Base-by-base conservation (phyloP, 23 red algal species). In the Agarophyton chilense region DNA sequence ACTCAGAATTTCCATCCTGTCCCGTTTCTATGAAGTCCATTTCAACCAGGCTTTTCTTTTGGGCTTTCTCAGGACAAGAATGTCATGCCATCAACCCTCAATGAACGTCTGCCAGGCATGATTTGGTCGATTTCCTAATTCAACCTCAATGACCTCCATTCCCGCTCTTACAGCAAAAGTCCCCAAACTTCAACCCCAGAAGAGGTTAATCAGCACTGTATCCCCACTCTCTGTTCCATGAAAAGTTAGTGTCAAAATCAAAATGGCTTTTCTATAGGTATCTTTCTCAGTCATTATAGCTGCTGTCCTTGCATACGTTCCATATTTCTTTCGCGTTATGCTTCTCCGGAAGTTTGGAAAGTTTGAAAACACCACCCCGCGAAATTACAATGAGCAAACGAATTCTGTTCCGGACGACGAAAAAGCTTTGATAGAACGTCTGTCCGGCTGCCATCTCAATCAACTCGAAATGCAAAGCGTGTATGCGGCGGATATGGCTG, bases 381-480 rank as follows among this genome's bases (percentile, higher is more conserved):
- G 61, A 28, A 33, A 36, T 40, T 42, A 70, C 40, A 41, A 54
- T 12, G 41, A 22, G 16, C 61, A 85, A 72, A 18, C 42, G 3
- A 10, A 14, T n/a, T 68, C 81, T 53, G 36, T 71, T n/a, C n/a
- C 64, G 21, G 22, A 67, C 10, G 81, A 85, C 21, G 71, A 72
- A 35, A 29, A 52, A 25, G 81, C 60, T 46, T 61, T 85, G 38
- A n/a, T 53, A 34, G 50, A 22, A 14, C 58, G 81, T 28, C 49
- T 85, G 41, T 18, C 41, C 10, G 57, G 57, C 10, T 53, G 51
- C 21, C 81, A 85, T 57, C 24, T 44, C 71, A 85, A 85, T 33
- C 81, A 85, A 61, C 32, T 85, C 28, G 81, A 85, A 28, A 85
- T 26, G 43, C 39, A 71, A 5, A 38, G 81, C 41, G 81, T 85